Conservation (phyloP, 176 grass and related monocot species). For the Musa beccarii region DNA sequence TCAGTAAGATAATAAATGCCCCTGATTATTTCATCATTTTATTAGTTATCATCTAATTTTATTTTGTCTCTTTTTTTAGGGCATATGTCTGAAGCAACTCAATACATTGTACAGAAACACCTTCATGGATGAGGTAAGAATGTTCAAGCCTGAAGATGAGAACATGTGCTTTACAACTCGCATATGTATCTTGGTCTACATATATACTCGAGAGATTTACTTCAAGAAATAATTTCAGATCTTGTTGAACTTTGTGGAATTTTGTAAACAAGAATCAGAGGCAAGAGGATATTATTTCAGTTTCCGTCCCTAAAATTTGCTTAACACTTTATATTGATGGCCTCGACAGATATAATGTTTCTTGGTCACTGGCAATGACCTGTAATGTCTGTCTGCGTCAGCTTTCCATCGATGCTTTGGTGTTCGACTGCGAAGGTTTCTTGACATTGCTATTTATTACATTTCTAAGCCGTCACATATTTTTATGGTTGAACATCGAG, state of each 20-base stretch:
- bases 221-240: neutral
- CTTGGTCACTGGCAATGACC: conserved; percentile 14
- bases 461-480: neutral
- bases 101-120: neutral
- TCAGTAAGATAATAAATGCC: too few relatives aligned
- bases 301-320: neutral
- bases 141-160: neutral
- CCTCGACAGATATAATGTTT: conserved; percentile 12
- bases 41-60: too few relatives aligned
- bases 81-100: too few relatives aligned
- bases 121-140: neutral
- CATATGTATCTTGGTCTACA: too few relatives aligned
- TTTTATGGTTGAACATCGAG: neutral
- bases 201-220: neutral
- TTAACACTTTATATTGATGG: neutral
- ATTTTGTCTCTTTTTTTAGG: too few relatives aligned
- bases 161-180: neutral
- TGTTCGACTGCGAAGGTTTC: conserved; percentile 8
- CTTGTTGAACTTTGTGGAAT: neutral
- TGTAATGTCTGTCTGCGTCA: conserved; percentile 8
- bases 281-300: neutral
- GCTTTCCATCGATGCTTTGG: conserved; percentile 1
- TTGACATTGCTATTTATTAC: neutral
- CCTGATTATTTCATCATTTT: neutral
- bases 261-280: neutral